Percentiles rank a stretch among this genome's conserved stretches.
phyloP scores from a whole-genome alignment of 306 rosid genomes.

The barrel medic (Medicago truncatula) region DNA sequence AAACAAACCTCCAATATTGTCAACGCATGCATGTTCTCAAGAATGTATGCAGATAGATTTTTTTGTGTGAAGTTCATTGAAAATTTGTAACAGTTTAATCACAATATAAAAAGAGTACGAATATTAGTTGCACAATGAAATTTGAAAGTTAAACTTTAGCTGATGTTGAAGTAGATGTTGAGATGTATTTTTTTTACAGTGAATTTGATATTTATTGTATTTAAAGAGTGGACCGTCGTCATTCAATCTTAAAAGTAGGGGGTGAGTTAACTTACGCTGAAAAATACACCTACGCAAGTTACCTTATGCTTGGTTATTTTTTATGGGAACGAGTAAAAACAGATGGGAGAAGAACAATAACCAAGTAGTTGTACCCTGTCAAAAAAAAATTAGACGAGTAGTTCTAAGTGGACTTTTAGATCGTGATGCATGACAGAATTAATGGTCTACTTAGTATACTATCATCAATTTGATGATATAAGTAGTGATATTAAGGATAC shows the following conservation, averaged over 20 bases:
- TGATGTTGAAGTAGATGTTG: background rate
- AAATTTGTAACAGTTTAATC: background rate
- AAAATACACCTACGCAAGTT: too few relatives aligned
- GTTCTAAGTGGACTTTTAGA: conserved; percentile 22
- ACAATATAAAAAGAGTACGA: background rate
- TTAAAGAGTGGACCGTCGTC: background rate
- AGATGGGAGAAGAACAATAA: too few relatives aligned
- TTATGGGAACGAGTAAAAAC: too few relatives aligned
- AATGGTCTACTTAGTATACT: conserved; percentile 32
- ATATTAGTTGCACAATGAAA: conserved; percentile 1
- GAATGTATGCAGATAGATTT: background rate
- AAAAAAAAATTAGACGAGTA: background rate
- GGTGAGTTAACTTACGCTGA: too few relatives aligned
- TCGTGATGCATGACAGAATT: conserved; percentile 33
- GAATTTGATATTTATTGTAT: background rate
- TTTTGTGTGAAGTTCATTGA: background rate
- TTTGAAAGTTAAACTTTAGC: background rate
- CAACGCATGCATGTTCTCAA: conserved; percentile 27
- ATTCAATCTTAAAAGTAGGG: too few relatives aligned
- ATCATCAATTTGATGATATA: conserved; percentile 27
- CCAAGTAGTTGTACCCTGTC: too few relatives aligned
- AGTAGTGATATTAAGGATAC: background rate
- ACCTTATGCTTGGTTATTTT: too few relatives aligned
- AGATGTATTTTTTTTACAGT: background rate
- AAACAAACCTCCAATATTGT: background rate